These are phyloP conservation scores for Naegleria lovaniensis DNA, from an alignment of 208 protist genomes.

Conservation along the genomic window DNA sequence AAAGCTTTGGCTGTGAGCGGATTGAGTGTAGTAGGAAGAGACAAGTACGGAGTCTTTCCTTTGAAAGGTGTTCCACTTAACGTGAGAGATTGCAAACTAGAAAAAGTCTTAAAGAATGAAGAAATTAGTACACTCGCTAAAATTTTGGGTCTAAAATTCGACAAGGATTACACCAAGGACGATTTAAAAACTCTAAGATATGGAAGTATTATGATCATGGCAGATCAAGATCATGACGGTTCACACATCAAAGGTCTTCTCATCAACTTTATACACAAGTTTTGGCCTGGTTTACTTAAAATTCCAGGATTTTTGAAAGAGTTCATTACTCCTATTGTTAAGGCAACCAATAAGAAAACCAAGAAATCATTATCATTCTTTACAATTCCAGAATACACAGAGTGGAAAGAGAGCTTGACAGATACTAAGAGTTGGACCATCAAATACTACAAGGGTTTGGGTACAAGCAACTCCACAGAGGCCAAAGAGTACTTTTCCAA, in stretches of 20 bases:
- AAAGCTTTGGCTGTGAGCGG: conserved; percentile 95
- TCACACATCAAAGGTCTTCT: conserved; percentile 99
- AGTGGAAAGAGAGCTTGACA: conserved; percentile 77
- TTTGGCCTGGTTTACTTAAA: conserved; percentile 96
- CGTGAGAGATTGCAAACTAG: conserved; percentile 90
- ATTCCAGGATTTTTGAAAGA: conserved; percentile 93
- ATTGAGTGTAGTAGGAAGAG: conserved; percentile 92
- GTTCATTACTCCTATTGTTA: conserved; percentile 99
- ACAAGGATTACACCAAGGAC: conserved; percentile 71
- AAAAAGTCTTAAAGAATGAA: conserved; percentile 87
- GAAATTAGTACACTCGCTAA: conserved; percentile 89
- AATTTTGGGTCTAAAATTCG: conserved; percentile 89
- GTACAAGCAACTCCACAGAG: conserved; percentile 89
- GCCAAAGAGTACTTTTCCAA: conserved; percentile 99
- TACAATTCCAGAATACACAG: conserved; percentile 96
- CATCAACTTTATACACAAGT: conserved; percentile 99
- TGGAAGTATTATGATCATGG: conserved; percentile 99
- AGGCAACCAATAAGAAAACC: conserved; percentile 74
- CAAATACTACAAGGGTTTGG: conserved; percentile 99
- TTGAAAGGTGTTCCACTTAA: conserved; percentile 99
- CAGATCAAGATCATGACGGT: conserved; percentile 99
- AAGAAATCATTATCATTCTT: conserved; percentile 87
- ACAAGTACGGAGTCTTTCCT: conserved; percentile 99
- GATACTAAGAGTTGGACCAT: conserved; percentile 82
- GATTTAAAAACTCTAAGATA: conserved; percentile 87